phyloP scores from a whole-genome alignment of 2,329 filamentous ascomycete species.

The Dactylonectria macrodidyma region DNA sequence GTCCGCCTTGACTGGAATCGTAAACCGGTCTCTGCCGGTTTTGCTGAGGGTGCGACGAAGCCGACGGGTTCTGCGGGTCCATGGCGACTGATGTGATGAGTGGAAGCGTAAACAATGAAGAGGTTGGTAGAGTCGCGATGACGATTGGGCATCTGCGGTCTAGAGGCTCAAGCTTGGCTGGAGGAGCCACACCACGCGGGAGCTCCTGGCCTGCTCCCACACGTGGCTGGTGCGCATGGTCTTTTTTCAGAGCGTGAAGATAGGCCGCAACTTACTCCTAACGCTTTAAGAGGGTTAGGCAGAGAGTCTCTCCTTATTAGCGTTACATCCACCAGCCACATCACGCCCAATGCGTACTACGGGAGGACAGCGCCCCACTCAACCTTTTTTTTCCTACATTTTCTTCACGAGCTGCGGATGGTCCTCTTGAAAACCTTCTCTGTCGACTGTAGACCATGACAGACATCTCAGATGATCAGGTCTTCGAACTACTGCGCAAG shows the following conservation, averaged over 20 bases:
- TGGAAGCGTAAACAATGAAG: slow-evolving; percentile 31
- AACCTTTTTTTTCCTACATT: slow-evolving; percentile 20
- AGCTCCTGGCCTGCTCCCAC: neutral
- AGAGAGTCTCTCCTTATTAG: neutral
- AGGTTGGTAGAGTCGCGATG: slow-evolving; percentile 38
- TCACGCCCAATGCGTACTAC: neutral
- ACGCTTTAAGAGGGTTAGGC: no score
- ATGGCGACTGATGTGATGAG: slow-evolving; percentile 44
- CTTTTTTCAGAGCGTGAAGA: neutral
- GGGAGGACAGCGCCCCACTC: neutral
- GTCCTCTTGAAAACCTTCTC: slow-evolving; percentile 19
- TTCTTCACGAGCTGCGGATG: slow-evolving; percentile 3
- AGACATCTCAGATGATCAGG: slow-evolving; percentile 48
- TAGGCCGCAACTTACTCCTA: neutral
- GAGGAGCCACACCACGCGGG: slow-evolving; percentile 19
- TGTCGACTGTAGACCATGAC: slow-evolving; percentile 49
- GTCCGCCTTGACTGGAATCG: slow-evolving; percentile 80
- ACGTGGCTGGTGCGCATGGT: neutral
- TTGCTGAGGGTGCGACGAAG: slow-evolving; percentile 69
- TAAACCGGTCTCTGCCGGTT: slow-evolving; percentile 76
- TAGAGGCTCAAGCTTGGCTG: slow-evolving; percentile 23
- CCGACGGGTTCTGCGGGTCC: slow-evolving; percentile 62
- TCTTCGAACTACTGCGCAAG: slow-evolving; percentile 52
- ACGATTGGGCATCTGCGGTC: slow-evolving; percentile 44
- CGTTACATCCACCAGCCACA: slow-evolving; percentile 16